Evolutionary conservation across 2,329 filamentous ascomycete genomes (phyloP), one percentile per base, ranked within the genome.

Genomic region (Lojkania enalia): DNA sequence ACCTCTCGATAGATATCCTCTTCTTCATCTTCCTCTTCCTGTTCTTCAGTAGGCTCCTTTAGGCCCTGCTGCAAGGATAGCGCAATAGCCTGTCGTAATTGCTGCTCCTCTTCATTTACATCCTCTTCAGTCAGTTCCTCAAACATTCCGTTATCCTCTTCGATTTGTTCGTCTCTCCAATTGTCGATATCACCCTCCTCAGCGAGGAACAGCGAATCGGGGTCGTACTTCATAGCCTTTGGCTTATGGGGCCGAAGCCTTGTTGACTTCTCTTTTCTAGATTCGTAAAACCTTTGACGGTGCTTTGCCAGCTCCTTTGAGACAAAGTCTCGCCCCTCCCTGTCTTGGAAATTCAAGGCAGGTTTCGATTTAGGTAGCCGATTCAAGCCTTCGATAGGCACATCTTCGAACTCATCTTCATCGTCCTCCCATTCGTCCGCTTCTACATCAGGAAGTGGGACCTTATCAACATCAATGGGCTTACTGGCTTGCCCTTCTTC

Each of bases 351-450:
- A 44, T 51, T 57, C 14, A 55, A 36, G 2, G 70, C 71, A 23
- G 53, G 56, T 37, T 64, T 63, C 29, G 74, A 63, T 55, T 85
- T 92, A 0, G 90, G 90, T 13, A 96, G 71, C 39, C 90, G 79
- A 58, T 96, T 96, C 11, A 96, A 63, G 0, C 91, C 91, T 66
- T 94, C 88, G 36, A 96, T 91, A 0, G 91, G 90, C 3, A 96
- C 86, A 68, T 96, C 91, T 65, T 96, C 91, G 58, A 96, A 96
- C 7, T 89, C 88, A 3, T 86, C 86, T 0, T 87, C 87, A 2
- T 88, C 85, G 3, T 87, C 86, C 39, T 83, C 82, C 6, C 81
- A 81, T 2, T 80, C 79, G 1, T 84, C 82, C 3, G 83, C 77
- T 1, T 82, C 75, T 1, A 78, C 76, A 39, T 81, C 78, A 7